A percentile compares a stretch with the other conserved stretches of the same genome.
phyloP scores from a whole-genome alignment of 2,329 filamentous ascomycete species.

The Alternaria panax region DNA sequence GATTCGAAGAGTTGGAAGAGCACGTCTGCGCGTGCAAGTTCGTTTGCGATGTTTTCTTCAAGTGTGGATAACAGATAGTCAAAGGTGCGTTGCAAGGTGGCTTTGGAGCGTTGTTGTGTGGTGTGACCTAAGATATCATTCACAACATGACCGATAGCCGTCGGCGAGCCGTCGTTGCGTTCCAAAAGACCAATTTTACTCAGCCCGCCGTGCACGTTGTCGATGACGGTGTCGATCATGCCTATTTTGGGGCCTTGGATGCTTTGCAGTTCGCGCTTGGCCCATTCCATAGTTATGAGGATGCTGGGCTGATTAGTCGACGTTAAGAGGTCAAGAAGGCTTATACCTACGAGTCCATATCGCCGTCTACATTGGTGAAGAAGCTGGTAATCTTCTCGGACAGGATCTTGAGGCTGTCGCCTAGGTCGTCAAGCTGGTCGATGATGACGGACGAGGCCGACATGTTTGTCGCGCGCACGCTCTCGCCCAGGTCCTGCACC shows the following conservation, averaged over 20 bases:
- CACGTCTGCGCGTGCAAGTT: slow-evolving; percentile 79
- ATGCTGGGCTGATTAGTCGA: slow-evolving; percentile 63
- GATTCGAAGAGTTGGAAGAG: slow-evolving; percentile 91
- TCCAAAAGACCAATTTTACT: slow-evolving; percentile 62
- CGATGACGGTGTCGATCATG: slow-evolving; percentile 75
- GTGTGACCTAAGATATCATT: slow-evolving; percentile 81
- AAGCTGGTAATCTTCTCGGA: slow-evolving; percentile 88
- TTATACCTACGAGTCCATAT: slow-evolving; percentile 76
- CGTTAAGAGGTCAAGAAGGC: not conserved
- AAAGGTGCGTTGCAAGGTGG: slow-evolving; percentile 85
- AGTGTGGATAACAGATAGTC: slow-evolving; percentile 85
- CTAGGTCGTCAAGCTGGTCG: slow-evolving; percentile 81
- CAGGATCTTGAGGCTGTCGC: slow-evolving; percentile 83
- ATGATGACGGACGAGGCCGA: slow-evolving; percentile 87
- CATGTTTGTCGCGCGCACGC: slow-evolving; percentile 87
- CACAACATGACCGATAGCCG: slow-evolving; percentile 71
- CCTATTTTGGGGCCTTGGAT: slow-evolving; percentile 53
- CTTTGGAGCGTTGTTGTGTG: slow-evolving; percentile 78
- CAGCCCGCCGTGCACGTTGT: slow-evolving; percentile 82
- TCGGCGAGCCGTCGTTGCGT: slow-evolving; percentile 60
- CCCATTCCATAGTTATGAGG: slow-evolving; percentile 96
- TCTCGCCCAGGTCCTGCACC: slow-evolving; percentile 94
- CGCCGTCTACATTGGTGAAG: slow-evolving; percentile 91
- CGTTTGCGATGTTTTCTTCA: slow-evolving; percentile 86
- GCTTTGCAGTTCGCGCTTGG: slow-evolving; percentile 77